phyloP scores from a whole-genome alignment of 345 rosid species.

The Odontarrhena argentea region DNA sequence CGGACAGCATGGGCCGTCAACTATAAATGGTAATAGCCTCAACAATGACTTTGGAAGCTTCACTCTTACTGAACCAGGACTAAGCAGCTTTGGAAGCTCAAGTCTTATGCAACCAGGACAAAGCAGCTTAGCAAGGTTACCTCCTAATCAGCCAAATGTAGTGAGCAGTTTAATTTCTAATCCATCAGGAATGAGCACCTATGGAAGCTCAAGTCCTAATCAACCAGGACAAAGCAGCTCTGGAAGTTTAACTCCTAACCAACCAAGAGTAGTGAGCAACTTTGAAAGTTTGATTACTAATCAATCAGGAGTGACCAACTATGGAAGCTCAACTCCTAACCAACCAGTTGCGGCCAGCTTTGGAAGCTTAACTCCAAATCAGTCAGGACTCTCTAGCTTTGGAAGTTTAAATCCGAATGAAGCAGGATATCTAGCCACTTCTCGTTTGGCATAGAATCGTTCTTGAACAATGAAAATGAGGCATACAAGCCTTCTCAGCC shows the following conservation, averaged over 20 bases:
- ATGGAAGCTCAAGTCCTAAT: background rate
- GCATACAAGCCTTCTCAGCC: constrained; percentile 6
- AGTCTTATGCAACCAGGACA: background rate
- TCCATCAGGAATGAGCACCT: background rate
- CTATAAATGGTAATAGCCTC: background rate
- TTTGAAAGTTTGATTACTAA: background rate
- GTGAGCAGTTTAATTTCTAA: background rate
- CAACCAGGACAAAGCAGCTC: background rate
- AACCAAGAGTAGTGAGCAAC: background rate
- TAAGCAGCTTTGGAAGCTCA: background rate
- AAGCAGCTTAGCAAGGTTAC: constrained; percentile 9
- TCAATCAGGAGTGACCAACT: background rate
- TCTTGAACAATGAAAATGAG: constrained; percentile 27
- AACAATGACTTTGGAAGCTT: constrained; percentile 11
- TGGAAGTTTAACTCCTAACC: background rate
- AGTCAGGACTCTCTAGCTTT: background rate
- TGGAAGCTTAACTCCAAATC: background rate
- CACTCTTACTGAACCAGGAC: constrained; percentile 3
- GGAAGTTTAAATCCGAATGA: constrained; percentile 20
- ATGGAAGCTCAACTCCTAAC: background rate
- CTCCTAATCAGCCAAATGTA: constrained; percentile 22
- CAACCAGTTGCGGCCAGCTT: background rate
- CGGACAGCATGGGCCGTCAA: constrained; percentile 27
- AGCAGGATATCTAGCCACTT: constrained; percentile 21
- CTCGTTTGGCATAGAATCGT: constrained; percentile 8